Base-by-base conservation (phyloP, 768 basidiomycete species). In the Hortiboletus flavorubellus region DNA sequence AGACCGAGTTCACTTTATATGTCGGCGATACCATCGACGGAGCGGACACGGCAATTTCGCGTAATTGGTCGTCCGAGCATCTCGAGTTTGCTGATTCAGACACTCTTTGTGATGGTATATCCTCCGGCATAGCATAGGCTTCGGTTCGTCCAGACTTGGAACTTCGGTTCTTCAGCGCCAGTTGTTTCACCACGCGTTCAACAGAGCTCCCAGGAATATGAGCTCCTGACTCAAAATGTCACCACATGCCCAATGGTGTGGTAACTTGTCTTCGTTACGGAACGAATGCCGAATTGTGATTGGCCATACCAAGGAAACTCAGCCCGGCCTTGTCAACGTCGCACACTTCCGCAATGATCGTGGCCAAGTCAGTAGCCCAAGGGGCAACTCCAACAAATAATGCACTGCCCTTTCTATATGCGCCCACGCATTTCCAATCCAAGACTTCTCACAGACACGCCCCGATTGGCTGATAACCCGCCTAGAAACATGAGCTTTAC, bases 1-100 rank as follows among this genome's bases (percentile, higher is more conserved):
- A 29, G 54, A 38, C 38, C 1, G 7, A 42, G 23, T 45, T 58
- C 48, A 46, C 59, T 68, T 70, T 70, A 72, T 72, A 66, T 60
- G 55, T 66, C 46, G 56, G 58, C 40, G 51, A 49, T 51, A 51
- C 47, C 49, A 55, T 63, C 56, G 57, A 62, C 55, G 64, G 61
- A 59, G 60, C 54, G 59, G 60, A 54, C 51, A 56, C 60, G 57
- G 63, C 45, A 45, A 58, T 47, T 59, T 65, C 53, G 65, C 62
- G 64, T 67, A 61, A 66, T 53, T 37, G 56, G 40, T 33, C 54
- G 51, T 58, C 47, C 53, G 49, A 53, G 41, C 45, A 47, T 15
- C 38, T 46, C 45, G 45, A 46, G 43, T 45, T 39, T 35, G 46
- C 47, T 35, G 39, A 29, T 29, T 48, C 46, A 33, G 35, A 12